Evolutionary conservation across 345 rosid genomes (phyloP), one percentile per base, ranked within the genome.

Genomic region (Populus ilicifolia): DNA sequence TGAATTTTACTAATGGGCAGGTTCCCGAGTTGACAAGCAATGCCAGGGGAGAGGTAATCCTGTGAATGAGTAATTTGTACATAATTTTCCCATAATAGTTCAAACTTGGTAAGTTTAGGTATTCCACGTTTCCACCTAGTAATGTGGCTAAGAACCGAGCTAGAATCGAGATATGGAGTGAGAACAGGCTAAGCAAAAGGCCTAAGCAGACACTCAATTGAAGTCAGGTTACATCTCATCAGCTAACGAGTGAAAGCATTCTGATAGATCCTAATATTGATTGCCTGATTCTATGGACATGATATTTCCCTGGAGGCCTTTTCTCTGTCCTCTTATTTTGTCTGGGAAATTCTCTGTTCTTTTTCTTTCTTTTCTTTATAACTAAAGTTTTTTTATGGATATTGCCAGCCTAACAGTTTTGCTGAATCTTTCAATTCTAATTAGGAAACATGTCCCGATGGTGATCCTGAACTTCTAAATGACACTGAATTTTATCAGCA

Each of bases 401-500:
- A 69, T 43, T 29, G 25, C 33, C 39, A 41, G 30, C 27, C 65
- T 67, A 67, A n/a, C 66, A 0, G 16, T 6, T 18, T 33, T 10
- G 54, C 67, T 74, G 23, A 38, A 23, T 30, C 20, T 16, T 71
- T 72, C 5, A 21, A 27, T 29, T 77, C 56, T 77, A 68, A 71
- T 38, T 75, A 92, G 99, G 98, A 81, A 65, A 81, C 86, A 56
- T 72, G 78, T 76, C 70, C 80, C 52, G 93, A 87, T 80, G 94
- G 90, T 77, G 97, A 96, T 81, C 94, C 94, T 43, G 98, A 93
- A 80, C 97, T 96, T 73, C 80, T 96, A 44, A 92, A 93, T 25
- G 99, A 96, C 76, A 44, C 94, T 2, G 97, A 96, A 78, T 96
- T 96, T 82, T 93, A 92, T 86, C 94, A 91, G 82, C 98, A 91